Percentiles rank a stretch among this genome's conserved stretches.
These are phyloP conservation scores for Galium porrigens DNA, from an alignment of 305 asterid species.

Conservation along the genomic window DNA sequence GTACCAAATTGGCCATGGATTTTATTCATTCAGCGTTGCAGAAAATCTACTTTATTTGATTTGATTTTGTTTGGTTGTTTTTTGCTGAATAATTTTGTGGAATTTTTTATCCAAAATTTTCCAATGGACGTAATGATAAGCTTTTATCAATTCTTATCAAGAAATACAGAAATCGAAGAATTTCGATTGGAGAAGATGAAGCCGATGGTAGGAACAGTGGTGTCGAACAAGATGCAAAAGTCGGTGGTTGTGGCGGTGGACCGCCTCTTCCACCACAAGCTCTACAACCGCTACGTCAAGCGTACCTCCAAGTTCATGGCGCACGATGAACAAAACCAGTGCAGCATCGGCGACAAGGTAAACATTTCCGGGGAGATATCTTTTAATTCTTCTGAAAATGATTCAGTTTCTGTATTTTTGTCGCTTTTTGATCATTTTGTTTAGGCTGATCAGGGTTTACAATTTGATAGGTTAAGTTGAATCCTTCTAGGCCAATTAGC, in stretches of 20 bases:
- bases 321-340: slow-evolving; percentile 41
- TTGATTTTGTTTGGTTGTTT: too few relatives aligned
- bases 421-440: too few relatives aligned
- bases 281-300: slow-evolving; percentile 68
- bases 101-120: too few relatives aligned
- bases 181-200: slow-evolving; percentile 24
- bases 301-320: slow-evolving; percentile 91
- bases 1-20: too few relatives aligned
- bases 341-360: slow-evolving; percentile 66
- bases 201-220: slow-evolving; percentile 40
- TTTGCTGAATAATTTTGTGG: too few relatives aligned
- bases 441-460: too few relatives aligned
- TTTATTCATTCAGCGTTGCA: too few relatives aligned
- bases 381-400: neutral
- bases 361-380: neutral
- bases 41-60: too few relatives aligned
- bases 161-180: too few relatives aligned
- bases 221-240: slow-evolving; percentile 72
- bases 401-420: too few relatives aligned
- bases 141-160: too few relatives aligned
- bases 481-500: slow-evolving; percentile 79
- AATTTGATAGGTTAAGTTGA: slow-evolving; percentile 48
- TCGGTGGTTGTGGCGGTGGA: slow-evolving; percentile 87
- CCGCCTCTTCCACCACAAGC: slow-evolving; percentile 63
- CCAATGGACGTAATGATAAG: too few relatives aligned